Base-by-base conservation (phyloP, 495 filamentous ascomycete species). In the Aspergillus ostianus region DNA sequence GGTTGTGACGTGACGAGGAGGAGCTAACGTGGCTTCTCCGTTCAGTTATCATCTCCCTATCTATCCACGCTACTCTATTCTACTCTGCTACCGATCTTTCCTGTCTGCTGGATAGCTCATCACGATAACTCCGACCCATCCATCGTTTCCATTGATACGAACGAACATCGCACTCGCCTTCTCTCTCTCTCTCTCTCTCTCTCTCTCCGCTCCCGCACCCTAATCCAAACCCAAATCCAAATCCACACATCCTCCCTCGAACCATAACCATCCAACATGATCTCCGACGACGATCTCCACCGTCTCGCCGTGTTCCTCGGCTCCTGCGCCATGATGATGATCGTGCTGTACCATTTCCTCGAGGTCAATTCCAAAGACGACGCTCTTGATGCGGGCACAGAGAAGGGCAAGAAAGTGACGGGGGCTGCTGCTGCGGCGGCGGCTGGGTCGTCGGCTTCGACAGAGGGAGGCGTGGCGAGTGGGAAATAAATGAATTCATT, bases 331-430 rank as follows among this genome's bases (percentile, higher is more conserved):
- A 94, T 97, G 92, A 84, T 97, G 55, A 84, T 99, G 63, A 97
- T 96, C 51, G 86, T 98, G 48, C 76, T 97, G 19, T 98, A 98
- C 82, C 92, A 97, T 77, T 98, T 95, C 81, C 87, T 99, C 66
- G 93, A 97, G 69, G 85, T 97, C 80, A 98, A 98, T 72, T 85
- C 92, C 36, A 76, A 80, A 60, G 85, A 90, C 49, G 81, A 82
- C 26, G 66, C 66, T 18, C 41, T 61, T 3, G 47, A 64, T 18
- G 27, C 63, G 23, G 23, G 63, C 59, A 47, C 64, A 15, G 47
- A 29, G 61, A 48, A 59, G 56, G 67, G 76, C 36, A 70, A 70
- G 51, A 66, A 63, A 66, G 66, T 58, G 53, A 60, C 56, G 59
- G 52, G n/a, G n/a, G n/a, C n/a, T n/a, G 47, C 21, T 44, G n/a